phyloP scores from a whole-genome alignment of 1,284 basidiomycete genomes.

The Xerocomus cyaneibrunnescens region DNA sequence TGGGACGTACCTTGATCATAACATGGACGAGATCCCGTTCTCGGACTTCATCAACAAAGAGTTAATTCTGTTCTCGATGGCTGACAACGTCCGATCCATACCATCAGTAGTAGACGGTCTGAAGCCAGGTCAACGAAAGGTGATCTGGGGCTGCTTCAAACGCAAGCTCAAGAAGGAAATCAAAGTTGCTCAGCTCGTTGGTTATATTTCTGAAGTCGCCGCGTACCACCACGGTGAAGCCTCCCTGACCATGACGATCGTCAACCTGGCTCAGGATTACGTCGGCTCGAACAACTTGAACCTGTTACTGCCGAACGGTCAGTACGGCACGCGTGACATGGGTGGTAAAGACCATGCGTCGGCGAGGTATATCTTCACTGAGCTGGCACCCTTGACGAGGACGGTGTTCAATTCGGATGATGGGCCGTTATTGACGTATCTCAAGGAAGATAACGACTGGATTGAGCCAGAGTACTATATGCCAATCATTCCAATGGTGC shows the following conservation, averaged over 20 bases:
- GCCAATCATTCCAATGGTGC: slow-evolving; percentile 85
- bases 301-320: slow-evolving; percentile 87
- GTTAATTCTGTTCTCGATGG: slow-evolving; percentile 99
- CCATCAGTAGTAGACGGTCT: slow-evolving; percentile 93
- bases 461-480: slow-evolving; percentile 98
- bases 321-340: slow-evolving; percentile 91
- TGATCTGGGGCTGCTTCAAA: slow-evolving; percentile 95
- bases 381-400: slow-evolving; percentile 77
- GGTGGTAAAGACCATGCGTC: slow-evolving; percentile 97
- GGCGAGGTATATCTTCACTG: slow-evolving; percentile 96
- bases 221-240: slow-evolving; percentile 97
- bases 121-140: slow-evolving; percentile 99
- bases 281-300: slow-evolving; percentile 98
- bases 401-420: slow-evolving; percentile 83
- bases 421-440: slow-evolving; percentile 80
- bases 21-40: slow-evolving; percentile 82
- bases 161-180: slow-evolving; percentile 91
- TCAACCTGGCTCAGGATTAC: slow-evolving; percentile 92
- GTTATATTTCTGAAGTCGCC: slow-evolving; percentile 92
- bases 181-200: slow-evolving; percentile 95
- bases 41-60: slow-evolving; percentile 99
- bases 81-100: slow-evolving; percentile 96
- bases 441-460: slow-evolving; percentile 84
- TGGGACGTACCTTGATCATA: slow-evolving; percentile 94
- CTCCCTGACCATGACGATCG: slow-evolving; percentile 86